phyloP scores from a whole-genome alignment of 1,284 basidiomycete species.

The Calocybe gambosa region DNA sequence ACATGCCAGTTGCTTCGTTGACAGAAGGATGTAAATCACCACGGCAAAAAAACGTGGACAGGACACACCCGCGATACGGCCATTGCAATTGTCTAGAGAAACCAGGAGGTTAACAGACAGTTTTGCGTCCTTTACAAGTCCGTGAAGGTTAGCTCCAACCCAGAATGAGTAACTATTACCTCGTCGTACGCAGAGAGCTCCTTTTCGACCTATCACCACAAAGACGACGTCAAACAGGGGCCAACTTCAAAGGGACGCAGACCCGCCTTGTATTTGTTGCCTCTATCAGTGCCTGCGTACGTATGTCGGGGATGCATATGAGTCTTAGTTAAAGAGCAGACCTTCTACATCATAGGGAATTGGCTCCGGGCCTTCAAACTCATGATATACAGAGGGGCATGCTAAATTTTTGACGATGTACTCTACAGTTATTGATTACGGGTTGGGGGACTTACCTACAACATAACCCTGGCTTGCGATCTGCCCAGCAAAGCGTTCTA shows the following conservation, averaged over 20 bases:
- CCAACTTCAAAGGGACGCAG: not conserved
- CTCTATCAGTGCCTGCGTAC: conserved; percentile 63
- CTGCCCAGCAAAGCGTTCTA: conserved; percentile 85
- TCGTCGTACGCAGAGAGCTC: conserved; percentile 80
- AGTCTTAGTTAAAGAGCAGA: conserved; percentile 17
- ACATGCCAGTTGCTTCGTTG: conserved; percentile 72
- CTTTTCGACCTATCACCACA: conserved; percentile 73
- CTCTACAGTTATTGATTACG: not conserved
- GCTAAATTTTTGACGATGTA: conserved; percentile 33
- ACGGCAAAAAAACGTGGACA: not conserved
- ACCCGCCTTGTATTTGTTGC: conserved; percentile 80
- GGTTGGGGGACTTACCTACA: conserved; percentile 44
- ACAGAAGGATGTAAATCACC: not conserved
- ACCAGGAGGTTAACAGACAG: conserved; percentile 70
- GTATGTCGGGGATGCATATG: not conserved
- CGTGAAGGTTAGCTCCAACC: conserved; percentile 1
- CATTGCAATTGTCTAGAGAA: conserved; percentile 78
- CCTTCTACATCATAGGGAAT: conserved; percentile 86
- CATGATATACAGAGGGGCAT: conserved; percentile 81
- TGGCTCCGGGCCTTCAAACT: conserved; percentile 83
- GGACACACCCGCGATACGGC: conserved; percentile 71
- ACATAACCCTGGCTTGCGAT: conserved; percentile 87
- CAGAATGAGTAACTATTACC: conserved; percentile 32
- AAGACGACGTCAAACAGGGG: not conserved
- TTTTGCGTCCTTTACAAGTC: conserved; percentile 56